Evolutionary conservation across 2,329 filamentous ascomycete genomes (phyloP), one percentile per base, ranked within the genome.

Genomic region (Colletotrichum nymphaeae): DNA sequence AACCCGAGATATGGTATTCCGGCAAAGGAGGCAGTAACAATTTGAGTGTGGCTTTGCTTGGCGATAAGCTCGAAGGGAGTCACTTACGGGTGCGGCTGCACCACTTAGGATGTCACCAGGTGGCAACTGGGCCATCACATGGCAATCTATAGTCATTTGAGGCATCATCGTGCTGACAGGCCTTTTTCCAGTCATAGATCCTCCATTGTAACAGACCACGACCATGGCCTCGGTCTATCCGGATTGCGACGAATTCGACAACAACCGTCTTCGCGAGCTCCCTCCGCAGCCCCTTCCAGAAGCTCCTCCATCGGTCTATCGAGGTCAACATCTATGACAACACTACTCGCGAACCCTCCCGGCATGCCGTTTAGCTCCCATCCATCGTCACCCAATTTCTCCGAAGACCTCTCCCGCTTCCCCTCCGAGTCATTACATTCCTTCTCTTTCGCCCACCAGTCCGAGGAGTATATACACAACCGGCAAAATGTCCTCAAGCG

Each of bases 391-490:
- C 94, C 95, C 28, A 90, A 90, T 74, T 95, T 95, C 80, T 90
- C 91, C 79, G 97, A 98, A 85, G 97, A 99, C 80, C 89, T 99
- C 58, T 93, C 92, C 58, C 93, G 95, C 63, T 99, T 99, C 81
- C 96, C 97, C 1, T 95, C 94, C 77, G 97, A 99, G 81, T 99
- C 97, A 6, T 86, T 99, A 59, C 97, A 99, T 83, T 99, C 97
- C 1, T 99, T 99, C 85, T 98, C 96, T 14, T 99, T 99, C 82
- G 95, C 97, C 53, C 94, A 97, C 77, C 95, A 98, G 83, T 96
- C 95, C 3, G 95, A 98, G 79, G 96, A 98, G 75, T 92, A 95
- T 75, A 88, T 98, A 69, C 94, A 98, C 81, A 98, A 91, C 81
- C 93, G 97, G 67, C 95, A 98, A 81, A 97, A 95, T 86, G 93